These are phyloP conservation scores for Fraxinus americana DNA, from an alignment of 257 asterid genomes.

Conservation along the genomic window DNA sequence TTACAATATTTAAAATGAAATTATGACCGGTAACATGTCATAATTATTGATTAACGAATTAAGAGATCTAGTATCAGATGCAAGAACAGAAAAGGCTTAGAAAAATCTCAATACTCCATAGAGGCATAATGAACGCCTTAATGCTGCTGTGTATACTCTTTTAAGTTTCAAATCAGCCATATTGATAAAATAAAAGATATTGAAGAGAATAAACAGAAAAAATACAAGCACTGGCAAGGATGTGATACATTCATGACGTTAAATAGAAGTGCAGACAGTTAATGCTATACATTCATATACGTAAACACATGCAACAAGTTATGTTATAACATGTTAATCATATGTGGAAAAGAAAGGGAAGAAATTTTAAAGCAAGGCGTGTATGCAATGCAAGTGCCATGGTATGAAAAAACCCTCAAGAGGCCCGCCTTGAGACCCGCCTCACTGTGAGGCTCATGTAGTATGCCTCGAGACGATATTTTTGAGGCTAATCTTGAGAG, in stretches of 20 bases:
- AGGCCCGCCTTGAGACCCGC: too few species aligned
- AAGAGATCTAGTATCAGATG: background rate
- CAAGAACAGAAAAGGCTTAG: conserved; percentile 8
- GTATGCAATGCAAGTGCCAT: conserved; percentile 11
- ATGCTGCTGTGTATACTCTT: conserved; percentile 2
- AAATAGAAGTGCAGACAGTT: background rate
- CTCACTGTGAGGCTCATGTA: too few species aligned
- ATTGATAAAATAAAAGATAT: conserved; percentile 11
- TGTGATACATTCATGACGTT: background rate
- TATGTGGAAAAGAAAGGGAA: background rate
- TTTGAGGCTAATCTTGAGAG: too few species aligned
- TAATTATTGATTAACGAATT: conserved; percentile 1
- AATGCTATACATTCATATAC: background rate
- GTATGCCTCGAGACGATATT: too few species aligned
- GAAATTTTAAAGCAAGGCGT: background rate
- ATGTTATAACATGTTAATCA: background rate
- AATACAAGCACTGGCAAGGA: background rate
- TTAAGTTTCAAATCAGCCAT: conserved; percentile 7
- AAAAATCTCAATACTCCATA: conserved; percentile 1
- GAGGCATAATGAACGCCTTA: conserved; percentile 6
- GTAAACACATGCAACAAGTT: background rate
- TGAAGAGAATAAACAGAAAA: background rate
- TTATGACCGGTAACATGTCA: background rate
- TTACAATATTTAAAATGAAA: background rate
- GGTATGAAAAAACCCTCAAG: too few species aligned